Base-by-base conservation (phyloP, 768 basidiomycete genomes). In the Suillus sp. region DNA sequence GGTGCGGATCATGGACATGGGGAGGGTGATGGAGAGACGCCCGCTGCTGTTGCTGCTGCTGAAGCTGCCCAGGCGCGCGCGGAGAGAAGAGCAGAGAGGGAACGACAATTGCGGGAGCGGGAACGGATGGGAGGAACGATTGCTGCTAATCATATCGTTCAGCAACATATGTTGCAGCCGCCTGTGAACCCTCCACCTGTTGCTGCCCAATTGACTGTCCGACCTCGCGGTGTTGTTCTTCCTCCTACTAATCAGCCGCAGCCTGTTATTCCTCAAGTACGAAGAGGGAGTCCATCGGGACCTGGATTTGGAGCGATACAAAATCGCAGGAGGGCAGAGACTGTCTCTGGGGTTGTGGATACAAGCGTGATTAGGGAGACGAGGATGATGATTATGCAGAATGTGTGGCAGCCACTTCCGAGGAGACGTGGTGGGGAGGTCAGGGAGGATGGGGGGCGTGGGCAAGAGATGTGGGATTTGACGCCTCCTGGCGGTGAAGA, bases 51-150 rank as follows among this genome's bases (percentile, higher is more conserved):
- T 11, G 32, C 34, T 37, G 56, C n/a, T 5, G 72, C 68, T 55
- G 65, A 61, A 10, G 62, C 37, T 38, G 64, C 59, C 1, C 63
- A 60, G 27, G 70, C 69, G 47, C 68, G 74, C 14, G 66, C 69
- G 30, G 80, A 81, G 61, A 71, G 79, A 40, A 68, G 79, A 56
- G 77, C 75, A 3, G 76, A 78, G 62, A 77, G 79, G 43, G 79
- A 80, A 56, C 72, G 72, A 34, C 50, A 66, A 20, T 64, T 65
- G 1, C 70, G 74, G 51, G 74, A 75, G 60, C 65, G 74, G 34
- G 74, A 38, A 30, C 64, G 63, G n/a, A 58, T 27, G 53, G 60
- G 32, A 64, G 66, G 20, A 47, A 47, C 68, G 27, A 65, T 69
- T 50, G 43, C 72, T 14, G 53, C 63, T 14, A 54, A 62, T 43